phyloP scores from a whole-genome alignment of 179 eudicot genomes.

The Beta lomatogona region DNA sequence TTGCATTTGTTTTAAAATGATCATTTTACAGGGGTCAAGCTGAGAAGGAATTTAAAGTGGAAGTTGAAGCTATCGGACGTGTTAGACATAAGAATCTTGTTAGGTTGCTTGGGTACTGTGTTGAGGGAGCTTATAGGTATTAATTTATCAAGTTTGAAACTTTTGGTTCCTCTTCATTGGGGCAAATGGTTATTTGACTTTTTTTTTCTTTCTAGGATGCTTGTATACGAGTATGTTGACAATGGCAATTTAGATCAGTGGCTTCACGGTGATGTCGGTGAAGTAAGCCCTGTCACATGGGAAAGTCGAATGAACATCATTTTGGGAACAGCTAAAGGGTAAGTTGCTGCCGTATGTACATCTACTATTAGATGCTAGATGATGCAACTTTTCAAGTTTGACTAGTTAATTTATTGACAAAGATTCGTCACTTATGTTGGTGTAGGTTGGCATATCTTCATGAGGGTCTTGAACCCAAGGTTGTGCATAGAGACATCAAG shows the following conservation, averaged over 20 bases:
- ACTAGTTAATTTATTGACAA: constrained; percentile 4
- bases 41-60: constrained; percentile 57
- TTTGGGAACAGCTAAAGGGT: constrained; percentile 78
- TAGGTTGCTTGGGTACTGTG: constrained; percentile 54
- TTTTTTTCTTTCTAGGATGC: constrained; percentile 50
- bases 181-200: neutral
- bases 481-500: constrained; percentile 70
- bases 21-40: constrained; percentile 49
- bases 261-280: constrained; percentile 73
- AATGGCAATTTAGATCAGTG: constrained; percentile 74
- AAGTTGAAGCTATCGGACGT: constrained; percentile 59
- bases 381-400: neutral
- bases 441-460: constrained; percentile 73
- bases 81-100: constrained; percentile 59
- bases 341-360: constrained; percentile 18
- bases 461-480: constrained; percentile 80
- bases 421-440: constrained; percentile 10
- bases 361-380: neutral
- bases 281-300: constrained; percentile 69
- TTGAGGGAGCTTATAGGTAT: constrained; percentile 59
- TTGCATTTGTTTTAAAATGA: neutral
- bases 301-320: constrained; percentile 66
- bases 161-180: neutral
- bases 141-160: neutral
- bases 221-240: constrained; percentile 67